Evolutionary conservation across 2,329 filamentous ascomycete species (phyloP).

Genomic region (Cladophialophora yegresii): DNA sequence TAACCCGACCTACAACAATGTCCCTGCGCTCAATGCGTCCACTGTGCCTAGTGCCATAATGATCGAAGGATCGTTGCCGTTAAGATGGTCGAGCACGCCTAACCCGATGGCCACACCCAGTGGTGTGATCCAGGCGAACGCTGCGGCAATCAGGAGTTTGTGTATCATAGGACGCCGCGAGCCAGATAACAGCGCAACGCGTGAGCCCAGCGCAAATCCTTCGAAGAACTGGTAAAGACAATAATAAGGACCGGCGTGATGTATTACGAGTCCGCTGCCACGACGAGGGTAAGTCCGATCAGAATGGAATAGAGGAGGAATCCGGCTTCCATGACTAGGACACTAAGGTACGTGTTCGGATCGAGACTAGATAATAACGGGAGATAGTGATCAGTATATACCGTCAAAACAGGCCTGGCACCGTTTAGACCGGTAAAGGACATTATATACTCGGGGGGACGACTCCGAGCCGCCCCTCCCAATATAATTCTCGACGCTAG

Average conservation of each 20-base stretch:
- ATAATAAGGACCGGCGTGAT: constrained; percentile 63
- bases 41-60: constrained; percentile 72
- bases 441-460: constrained; percentile 35
- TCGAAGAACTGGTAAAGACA: constrained; percentile 77
- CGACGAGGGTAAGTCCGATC: constrained; percentile 53
- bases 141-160: constrained; percentile 61
- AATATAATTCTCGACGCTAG: constrained; percentile 68
- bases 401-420: constrained; percentile 19
- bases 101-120: constrained; percentile 80
- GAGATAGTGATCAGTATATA: constrained; percentile 14
- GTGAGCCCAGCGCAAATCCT: constrained; percentile 71
- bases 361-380: neutral
- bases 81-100: constrained; percentile 69
- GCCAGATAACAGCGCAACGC: constrained; percentile 61
- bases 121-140: constrained; percentile 72
- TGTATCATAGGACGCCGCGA: constrained; percentile 61
- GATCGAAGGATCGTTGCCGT: constrained; percentile 69
- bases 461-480: constrained; percentile 19
- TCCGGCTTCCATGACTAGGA: constrained; percentile 71
- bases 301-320: constrained; percentile 74
- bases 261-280: constrained; percentile 55
- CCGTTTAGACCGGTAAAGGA: constrained; percentile 18
- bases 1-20: constrained; percentile 75
- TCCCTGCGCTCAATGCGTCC: constrained; percentile 72
- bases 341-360: constrained; percentile 52